A percentile compares a stretch with the other conserved stretches of the same genome.
phyloP scores from a whole-genome alignment of 2,329 filamentous ascomycete species.

The Fusarium clavum region DNA sequence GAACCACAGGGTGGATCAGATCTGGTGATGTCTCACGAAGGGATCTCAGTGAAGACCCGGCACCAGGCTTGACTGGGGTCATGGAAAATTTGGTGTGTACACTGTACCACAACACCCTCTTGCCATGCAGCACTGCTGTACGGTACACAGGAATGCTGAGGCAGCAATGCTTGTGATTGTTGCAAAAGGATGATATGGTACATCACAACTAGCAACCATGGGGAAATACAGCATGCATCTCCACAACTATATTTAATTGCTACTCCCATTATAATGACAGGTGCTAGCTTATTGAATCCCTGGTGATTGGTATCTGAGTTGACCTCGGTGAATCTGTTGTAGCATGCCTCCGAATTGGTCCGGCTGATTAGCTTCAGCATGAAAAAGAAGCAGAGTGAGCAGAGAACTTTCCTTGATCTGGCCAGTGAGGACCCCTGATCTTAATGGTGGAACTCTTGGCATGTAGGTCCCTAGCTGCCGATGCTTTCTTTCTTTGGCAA shows the following conservation, averaged over 20 bases:
- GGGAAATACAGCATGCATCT: neutral
- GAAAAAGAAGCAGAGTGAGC: constrained; percentile 28
- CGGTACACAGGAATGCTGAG: neutral
- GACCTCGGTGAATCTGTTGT: constrained; percentile 44
- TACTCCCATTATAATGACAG: neutral
- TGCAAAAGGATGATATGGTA: constrained; percentile 20
- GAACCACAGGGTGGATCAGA: constrained; percentile 24
- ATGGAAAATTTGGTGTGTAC: constrained; percentile 12
- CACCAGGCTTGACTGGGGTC: constrained; percentile 17
- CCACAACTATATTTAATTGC: neutral
- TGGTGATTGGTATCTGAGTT: constrained; percentile 15
- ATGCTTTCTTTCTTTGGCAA: constrained; percentile 17
- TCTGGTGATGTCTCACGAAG: constrained; percentile 40
- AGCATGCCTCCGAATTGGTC: constrained; percentile 20
- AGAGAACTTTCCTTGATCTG: constrained; percentile 20
- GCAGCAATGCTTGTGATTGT: constrained; percentile 9
- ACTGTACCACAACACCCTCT: constrained; percentile 17
- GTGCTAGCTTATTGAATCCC: neutral
- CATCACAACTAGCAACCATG: constrained; percentile 16
- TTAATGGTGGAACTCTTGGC: constrained; percentile 30
- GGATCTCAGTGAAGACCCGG: constrained; percentile 43
- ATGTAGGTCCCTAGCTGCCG: constrained; percentile 27
- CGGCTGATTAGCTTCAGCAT: constrained; percentile 4
- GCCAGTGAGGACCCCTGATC: constrained; percentile 30
- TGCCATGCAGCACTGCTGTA: constrained; percentile 2